A percentile compares a stretch with the other conserved stretches of the same genome.
These are phyloP conservation scores for Pueraria montana DNA, from an alignment of 306 rosid genomes.

Conservation along the genomic window DNA sequence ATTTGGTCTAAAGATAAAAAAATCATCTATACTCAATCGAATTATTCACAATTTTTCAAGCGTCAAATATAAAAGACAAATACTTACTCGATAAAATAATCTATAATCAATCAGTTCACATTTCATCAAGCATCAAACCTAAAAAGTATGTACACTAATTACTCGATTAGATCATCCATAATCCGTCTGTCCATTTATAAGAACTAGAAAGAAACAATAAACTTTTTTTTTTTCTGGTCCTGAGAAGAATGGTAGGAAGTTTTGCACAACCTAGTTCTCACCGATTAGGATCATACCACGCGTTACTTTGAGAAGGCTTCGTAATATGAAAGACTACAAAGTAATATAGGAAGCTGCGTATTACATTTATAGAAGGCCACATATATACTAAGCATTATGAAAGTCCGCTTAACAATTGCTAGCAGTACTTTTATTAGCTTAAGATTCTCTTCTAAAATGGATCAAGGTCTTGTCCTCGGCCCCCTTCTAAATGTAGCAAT, in stretches of 20 bases:
- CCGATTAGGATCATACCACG: background rate
- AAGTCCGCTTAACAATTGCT: background rate
- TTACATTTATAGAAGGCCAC: background rate
- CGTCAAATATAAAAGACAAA: too few species aligned
- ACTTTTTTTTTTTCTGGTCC: background rate
- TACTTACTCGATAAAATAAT: too few species aligned
- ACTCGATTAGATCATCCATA: too few species aligned
- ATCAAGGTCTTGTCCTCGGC: slow-evolving; percentile 32
- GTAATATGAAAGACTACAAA: background rate
- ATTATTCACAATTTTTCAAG: too few species aligned
- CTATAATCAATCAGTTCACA: too few species aligned
- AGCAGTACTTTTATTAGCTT: background rate
- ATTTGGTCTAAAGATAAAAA: too few species aligned
- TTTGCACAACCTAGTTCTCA: background rate
- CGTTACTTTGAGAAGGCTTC: background rate
- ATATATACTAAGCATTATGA: background rate
- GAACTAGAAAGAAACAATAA: too few species aligned
- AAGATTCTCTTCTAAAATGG: background rate
- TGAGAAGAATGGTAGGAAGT: background rate
- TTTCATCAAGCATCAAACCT: too few species aligned
- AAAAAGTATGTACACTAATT: too few species aligned
- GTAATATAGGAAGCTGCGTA: background rate
- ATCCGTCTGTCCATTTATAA: too few species aligned
- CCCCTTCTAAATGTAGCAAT: slow-evolving; percentile 40
- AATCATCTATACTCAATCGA: too few species aligned